Evolutionary conservation across 257 asterid species (phyloP).

Genomic region (Craterostigma plantagineum): DNA sequence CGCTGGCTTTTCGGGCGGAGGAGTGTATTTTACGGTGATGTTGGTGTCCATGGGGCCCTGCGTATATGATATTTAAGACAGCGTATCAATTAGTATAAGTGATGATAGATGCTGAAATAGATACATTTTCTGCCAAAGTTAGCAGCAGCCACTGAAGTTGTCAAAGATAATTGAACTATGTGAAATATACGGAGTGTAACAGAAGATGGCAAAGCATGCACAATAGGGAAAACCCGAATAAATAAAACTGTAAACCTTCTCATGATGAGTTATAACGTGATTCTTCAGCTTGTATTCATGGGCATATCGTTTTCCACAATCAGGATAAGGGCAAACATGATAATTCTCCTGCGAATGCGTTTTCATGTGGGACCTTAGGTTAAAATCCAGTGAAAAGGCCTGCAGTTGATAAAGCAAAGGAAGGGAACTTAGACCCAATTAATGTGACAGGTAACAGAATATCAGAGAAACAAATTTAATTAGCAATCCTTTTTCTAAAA

Average conservation of each 20-base stretch:
- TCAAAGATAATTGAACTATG: slow-evolving; percentile 1
- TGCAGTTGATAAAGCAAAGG: slow-evolving; percentile 13
- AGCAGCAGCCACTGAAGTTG: background rate
- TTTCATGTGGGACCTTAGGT: slow-evolving; percentile 94
- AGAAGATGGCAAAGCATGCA: background rate
- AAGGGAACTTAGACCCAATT: background rate
- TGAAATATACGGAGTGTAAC: background rate
- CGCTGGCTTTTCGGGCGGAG: slow-evolving; percentile 52
- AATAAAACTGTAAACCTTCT: slow-evolving; percentile 33
- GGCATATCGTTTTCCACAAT: slow-evolving; percentile 94
- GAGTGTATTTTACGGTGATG: slow-evolving; percentile 22
- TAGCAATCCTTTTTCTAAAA: too few species aligned
- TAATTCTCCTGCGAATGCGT: slow-evolving; percentile 99
- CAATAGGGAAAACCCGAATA: background rate
- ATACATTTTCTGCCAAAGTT: too few species aligned
- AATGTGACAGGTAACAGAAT: background rate
- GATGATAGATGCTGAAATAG: too few species aligned
- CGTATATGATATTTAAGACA: too few species aligned
- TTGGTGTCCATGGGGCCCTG: too few species aligned
- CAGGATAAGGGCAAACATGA: slow-evolving; percentile 85
- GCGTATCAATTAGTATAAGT: too few species aligned
- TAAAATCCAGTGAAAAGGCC: slow-evolving; percentile 97
- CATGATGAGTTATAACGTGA: slow-evolving; percentile 69
- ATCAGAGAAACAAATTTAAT: background rate
- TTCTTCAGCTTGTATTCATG: slow-evolving; percentile 95